These are phyloP conservation scores for Hypsizygus marmoreus DNA, from an alignment of 768 basidiomycete genomes.

Conservation along the genomic window DNA sequence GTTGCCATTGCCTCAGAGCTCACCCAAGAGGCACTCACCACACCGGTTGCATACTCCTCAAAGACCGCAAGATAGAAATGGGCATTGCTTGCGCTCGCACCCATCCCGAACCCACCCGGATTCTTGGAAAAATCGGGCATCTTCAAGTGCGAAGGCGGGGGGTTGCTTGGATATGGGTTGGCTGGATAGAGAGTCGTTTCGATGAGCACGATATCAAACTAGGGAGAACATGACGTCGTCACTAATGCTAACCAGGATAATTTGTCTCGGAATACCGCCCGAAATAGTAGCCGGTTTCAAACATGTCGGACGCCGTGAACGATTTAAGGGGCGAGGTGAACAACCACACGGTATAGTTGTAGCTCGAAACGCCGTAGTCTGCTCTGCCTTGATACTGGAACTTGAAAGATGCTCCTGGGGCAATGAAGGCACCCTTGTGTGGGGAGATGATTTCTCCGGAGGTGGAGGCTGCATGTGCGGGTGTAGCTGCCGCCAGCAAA, in stretches of 20 bases:
- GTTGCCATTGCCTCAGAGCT: too few relatives aligned
- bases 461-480: too few relatives aligned
- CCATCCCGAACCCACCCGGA: slow-evolving; percentile 40
- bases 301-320: slow-evolving; percentile 26
- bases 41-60: slow-evolving; percentile 44
- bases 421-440: slow-evolving; percentile 32
- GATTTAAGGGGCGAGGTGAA: slow-evolving; percentile 31
- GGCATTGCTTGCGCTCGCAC: slow-evolving; percentile 29
- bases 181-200: slow-evolving; percentile 21
- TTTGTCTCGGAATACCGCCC: slow-evolving; percentile 44
- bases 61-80: slow-evolving; percentile 39
- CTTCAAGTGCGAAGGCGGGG: slow-evolving; percentile 36
- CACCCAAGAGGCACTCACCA: too few relatives aligned
- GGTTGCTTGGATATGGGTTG: slow-evolving; percentile 41
- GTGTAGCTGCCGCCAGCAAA: too few relatives aligned
- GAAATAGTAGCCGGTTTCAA: slow-evolving; percentile 43
- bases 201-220: background rate
- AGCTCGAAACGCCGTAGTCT: slow-evolving; percentile 45
- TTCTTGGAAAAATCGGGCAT: slow-evolving; percentile 49
- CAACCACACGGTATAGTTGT: slow-evolving; percentile 43
- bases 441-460: slow-evolving; percentile 22
- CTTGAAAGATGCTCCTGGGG: slow-evolving; percentile 41
- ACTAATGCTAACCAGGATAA: slow-evolving; percentile 38
- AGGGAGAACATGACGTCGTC: background rate
- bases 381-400: slow-evolving; percentile 39